Base-by-base conservation (phyloP, 352 stramenopile species). In the Globisporangium middletonii region DNA sequence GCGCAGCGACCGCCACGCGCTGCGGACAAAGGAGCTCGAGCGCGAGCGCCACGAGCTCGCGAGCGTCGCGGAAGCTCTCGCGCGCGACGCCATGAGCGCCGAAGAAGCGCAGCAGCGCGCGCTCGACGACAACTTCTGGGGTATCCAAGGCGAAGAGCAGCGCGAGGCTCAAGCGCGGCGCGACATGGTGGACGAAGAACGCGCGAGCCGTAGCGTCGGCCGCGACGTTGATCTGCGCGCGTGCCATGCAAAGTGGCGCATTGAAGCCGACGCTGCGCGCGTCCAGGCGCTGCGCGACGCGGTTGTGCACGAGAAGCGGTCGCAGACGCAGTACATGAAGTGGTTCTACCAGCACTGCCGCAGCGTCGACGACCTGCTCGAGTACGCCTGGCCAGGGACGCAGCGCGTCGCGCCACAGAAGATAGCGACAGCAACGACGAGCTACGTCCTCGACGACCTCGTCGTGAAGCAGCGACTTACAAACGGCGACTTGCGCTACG, bases 261-360 rank as follows among this genome's bases (percentile, higher is more conserved):
- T 61, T 6, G 72, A 83, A 35, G 63, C 71, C 0, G 62, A 71
- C 38, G 37, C 49, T 16, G 61, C 55, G 0, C 54, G 43, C 0
- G 50, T 54, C 12, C 47, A 43, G 38, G 62, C 50, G 16, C 65
- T 60, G 53, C 61, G 43, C 26, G 60, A 53, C 63, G 67, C 43
- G 41, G 57, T 63, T 44, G 55, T 65, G 33, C 45, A 63, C 19
- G 78, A 86, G 48, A 76, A 78, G 43, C 67, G 56, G 0, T 65
- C 69, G 48, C 78, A 83, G 50, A 50, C 51, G 18, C 54, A 74
- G 48, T 86, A 88, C 61, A 63, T 88, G 38, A 69, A 73, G 33
- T 86, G 78, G 78, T 88, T 88, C 53, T 86, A 86, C 50, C 48
- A 65, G 5, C 62, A 79, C 42, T 86, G 73, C 53, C 51, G 64